A percentile compares a stretch with the other conserved stretches of the same genome.
Conservation (phyloP, 2,329 filamentous ascomycete species). For the Raffaelea albimanens region DNA sequence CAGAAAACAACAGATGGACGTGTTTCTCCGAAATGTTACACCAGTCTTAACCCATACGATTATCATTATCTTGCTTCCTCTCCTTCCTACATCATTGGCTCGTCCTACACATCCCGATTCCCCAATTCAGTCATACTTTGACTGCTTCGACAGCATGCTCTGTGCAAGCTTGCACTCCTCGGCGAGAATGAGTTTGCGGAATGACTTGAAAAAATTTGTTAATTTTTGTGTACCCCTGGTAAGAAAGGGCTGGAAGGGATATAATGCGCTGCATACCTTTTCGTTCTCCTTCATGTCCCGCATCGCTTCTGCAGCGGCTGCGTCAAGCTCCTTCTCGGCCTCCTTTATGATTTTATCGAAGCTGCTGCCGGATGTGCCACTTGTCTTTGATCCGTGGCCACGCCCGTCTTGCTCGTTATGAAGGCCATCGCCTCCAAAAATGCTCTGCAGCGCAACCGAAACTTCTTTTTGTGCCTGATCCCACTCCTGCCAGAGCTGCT, state of each 20-base stretch:
- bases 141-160: slow-evolving; percentile 12
- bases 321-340: slow-evolving; percentile 6
- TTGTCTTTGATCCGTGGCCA: too few species aligned
- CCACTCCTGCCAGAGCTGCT: slow-evolving; percentile 19
- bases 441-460: slow-evolving; percentile 17
- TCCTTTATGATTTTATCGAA: slow-evolving; percentile 5
- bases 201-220: slow-evolving; percentile 4
- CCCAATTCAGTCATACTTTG: slow-evolving; percentile 12
- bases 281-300: slow-evolving; percentile 12
- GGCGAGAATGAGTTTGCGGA: slow-evolving; percentile 11
- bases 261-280: slow-evolving; percentile 7
- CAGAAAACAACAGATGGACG: too few species aligned
- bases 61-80: too few species aligned
- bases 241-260: too few species aligned
- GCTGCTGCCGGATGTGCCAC: not conserved
- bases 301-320: not conserved
- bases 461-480: slow-evolving; percentile 31
- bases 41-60: too few species aligned
- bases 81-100: too few species aligned
- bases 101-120: not conserved
- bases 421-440: not conserved
- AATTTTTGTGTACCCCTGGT: not conserved
- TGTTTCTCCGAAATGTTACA: too few species aligned
- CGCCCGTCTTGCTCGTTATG: not conserved
- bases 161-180: slow-evolving; percentile 16